phyloP scores from a whole-genome alignment of 768 basidiomycete genomes.

The Paxillus rubicundulus region DNA sequence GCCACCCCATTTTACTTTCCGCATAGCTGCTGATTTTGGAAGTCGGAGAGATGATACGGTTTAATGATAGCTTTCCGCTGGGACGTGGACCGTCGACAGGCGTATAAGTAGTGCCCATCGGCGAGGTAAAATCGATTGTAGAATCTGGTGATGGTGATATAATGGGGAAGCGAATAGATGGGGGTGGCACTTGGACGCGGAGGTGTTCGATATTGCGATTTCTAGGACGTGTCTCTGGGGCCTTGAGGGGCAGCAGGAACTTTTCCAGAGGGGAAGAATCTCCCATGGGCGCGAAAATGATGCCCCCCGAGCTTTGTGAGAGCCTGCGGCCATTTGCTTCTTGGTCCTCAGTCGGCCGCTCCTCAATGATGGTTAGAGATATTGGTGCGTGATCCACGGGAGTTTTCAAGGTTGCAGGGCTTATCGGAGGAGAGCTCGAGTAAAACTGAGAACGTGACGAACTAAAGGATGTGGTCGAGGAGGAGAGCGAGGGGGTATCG shows the following conservation, averaged over 20 bases:
- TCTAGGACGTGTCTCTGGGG: conserved; percentile 16
- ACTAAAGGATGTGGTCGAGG: conserved; percentile 38
- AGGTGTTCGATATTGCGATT: conserved; percentile 30
- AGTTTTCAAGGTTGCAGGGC: conserved; percentile 31
- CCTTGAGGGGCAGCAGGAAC: conserved; percentile 1
- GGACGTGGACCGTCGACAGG: conserved; percentile 4
- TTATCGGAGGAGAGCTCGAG: conserved; percentile 32
- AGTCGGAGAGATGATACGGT: conserved; percentile 26
- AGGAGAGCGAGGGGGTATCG: conserved; percentile 49
- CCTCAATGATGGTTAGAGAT: conserved; percentile 39
- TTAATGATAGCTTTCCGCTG: conserved; percentile 21
- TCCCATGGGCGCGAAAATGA: conserved; percentile 20
- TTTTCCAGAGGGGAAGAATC: conserved; percentile 21
- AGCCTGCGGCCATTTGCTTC: conserved; percentile 1
- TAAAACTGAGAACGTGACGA: conserved; percentile 33
- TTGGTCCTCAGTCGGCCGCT: conserved; percentile 26
- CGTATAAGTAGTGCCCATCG: conserved; percentile 1
- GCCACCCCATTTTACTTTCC: conserved; percentile 5
- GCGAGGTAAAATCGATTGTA: conserved; percentile 4
- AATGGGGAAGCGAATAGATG: conserved; percentile 14
- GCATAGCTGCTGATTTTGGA: conserved; percentile 14
- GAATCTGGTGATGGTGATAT: conserved; percentile 16
- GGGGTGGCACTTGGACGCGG: conserved; percentile 29
- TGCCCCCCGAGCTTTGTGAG: conserved; percentile 23
- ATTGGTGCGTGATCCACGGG: conserved; percentile 29